Conservation (phyloP, 305 asterid genomes). For the Coffea humblotiana region DNA sequence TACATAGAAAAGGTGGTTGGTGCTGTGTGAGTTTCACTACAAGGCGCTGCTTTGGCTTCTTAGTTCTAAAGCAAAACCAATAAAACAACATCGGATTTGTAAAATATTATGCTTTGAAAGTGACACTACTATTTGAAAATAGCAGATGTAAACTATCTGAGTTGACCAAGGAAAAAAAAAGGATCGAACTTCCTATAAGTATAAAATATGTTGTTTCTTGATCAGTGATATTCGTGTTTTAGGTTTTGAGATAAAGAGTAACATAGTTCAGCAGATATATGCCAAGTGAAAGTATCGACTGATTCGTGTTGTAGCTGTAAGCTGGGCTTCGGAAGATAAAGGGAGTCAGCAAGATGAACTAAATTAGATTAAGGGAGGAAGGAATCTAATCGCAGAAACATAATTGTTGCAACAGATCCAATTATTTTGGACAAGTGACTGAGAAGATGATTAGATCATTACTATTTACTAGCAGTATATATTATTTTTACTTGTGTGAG, state of each 20-base stretch:
- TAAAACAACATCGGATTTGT: constrained; percentile 32
- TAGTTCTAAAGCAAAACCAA: constrained; percentile 45
- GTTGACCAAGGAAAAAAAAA: background rate
- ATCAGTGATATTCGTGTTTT: background rate
- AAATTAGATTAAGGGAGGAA: background rate
- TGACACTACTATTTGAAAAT: constrained; percentile 19
- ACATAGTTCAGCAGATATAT: background rate
- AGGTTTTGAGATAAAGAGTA: background rate
- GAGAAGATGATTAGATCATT: background rate
- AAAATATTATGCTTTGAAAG: constrained; percentile 25
- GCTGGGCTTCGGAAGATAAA: background rate
- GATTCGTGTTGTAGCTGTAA: background rate
- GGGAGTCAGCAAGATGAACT: background rate
- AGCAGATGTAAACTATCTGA: background rate
- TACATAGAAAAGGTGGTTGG: constrained; percentile 45
- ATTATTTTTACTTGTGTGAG: background rate
- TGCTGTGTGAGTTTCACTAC: constrained; percentile 47
- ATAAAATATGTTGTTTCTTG: background rate
- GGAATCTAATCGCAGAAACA: background rate
- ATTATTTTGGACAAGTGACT: constrained; percentile 2
- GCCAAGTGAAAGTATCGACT: background rate
- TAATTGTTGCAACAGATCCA: background rate
- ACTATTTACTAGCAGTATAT: background rate
- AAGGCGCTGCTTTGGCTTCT: constrained; percentile 33
- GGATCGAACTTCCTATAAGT: background rate